Conservation (phyloP, 106 monocot genomes). For the Platanthera guangdongensis region DNA sequence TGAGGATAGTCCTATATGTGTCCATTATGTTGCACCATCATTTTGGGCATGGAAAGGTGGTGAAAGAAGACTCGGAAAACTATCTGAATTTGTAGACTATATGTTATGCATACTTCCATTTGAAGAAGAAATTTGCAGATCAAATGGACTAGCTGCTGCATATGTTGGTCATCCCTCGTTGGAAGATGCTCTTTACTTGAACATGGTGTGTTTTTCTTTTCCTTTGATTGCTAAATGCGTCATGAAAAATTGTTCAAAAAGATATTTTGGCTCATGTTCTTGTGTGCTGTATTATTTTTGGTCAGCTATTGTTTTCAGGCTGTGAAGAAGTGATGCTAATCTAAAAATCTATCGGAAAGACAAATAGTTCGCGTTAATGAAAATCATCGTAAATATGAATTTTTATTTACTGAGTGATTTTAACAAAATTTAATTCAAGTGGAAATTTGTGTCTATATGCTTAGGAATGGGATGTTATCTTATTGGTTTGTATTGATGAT, state of each 20-base stretch:
- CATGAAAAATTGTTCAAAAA: background rate
- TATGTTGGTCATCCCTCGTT: constrained; percentile 86
- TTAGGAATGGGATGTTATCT: no score
- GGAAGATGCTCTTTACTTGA: constrained; percentile 52
- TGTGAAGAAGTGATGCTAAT: no score
- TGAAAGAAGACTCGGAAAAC: constrained; percentile 50
- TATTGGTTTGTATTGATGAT: no score
- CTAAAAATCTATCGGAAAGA: no score
- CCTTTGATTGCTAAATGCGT: background rate
- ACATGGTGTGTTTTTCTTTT: constrained; percentile 1
- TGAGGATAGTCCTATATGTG: constrained; percentile 35
- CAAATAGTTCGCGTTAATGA: no score
- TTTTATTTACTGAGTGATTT: no score
- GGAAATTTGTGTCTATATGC: no score
- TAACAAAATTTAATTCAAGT: no score
- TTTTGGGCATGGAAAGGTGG: constrained; percentile 99
- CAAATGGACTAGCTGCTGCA: constrained; percentile 69
- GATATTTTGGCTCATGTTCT: background rate
- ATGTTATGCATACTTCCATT: constrained; percentile 92
- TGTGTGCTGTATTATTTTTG: background rate
- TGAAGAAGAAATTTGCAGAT: constrained; percentile 74
- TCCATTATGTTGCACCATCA: constrained; percentile 95
- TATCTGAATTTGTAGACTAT: constrained; percentile 68
- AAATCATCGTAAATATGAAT: no score
- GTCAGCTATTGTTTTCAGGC: background rate